These are phyloP conservation scores for Mortierella sp. DNA, from an alignment of 371 early-diverging fungal species.

Conservation along the genomic window DNA sequence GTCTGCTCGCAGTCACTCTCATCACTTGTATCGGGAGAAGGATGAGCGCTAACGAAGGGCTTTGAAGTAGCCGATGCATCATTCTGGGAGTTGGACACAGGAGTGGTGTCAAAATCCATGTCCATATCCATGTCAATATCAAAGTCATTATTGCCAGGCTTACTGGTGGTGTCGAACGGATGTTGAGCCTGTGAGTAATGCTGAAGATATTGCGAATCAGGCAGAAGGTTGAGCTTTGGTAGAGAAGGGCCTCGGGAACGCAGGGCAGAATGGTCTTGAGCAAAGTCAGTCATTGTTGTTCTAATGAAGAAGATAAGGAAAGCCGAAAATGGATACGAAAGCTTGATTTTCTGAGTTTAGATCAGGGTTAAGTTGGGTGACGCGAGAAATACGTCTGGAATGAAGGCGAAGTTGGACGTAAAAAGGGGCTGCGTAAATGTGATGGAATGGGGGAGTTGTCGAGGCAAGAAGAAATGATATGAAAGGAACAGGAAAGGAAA, in stretches of 20 bases:
- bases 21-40: conserved; percentile 49
- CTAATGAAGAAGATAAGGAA: background rate
- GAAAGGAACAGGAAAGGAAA: background rate
- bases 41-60: conserved; percentile 44
- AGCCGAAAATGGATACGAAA: background rate
- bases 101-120: conserved; percentile 30
- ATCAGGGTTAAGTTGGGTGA: background rate
- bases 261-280: conserved; percentile 16
- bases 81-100: background rate
- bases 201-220: conserved; percentile 27
- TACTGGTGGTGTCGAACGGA: conserved; percentile 18
- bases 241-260: conserved; percentile 36
- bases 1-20: conserved; percentile 41
- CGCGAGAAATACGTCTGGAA: background rate
- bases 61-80: background rate
- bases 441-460: background rate
- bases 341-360: background rate
- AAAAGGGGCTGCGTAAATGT: background rate
- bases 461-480: background rate
- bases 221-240: conserved; percentile 42
- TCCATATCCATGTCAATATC: conserved; percentile 38
- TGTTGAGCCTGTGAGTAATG: conserved; percentile 22
- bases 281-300: conserved; percentile 37
- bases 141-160: conserved; percentile 5
- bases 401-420: background rate